phyloP scores from a whole-genome alignment of 2,329 filamentous ascomycete genomes.

The Zalaria sp. region DNA sequence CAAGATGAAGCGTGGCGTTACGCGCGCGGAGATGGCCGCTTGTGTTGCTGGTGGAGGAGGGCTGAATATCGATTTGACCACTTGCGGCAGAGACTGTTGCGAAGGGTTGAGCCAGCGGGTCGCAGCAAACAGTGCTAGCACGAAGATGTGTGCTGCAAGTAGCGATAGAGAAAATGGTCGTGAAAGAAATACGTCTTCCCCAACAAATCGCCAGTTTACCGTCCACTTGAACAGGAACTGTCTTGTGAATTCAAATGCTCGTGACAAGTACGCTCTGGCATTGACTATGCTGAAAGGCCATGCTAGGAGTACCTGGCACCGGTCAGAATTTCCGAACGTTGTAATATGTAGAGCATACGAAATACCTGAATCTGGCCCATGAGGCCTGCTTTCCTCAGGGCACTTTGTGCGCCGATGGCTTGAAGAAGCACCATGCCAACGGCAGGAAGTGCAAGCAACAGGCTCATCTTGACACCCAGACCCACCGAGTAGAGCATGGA shows the following conservation, averaged over 20 bases:
- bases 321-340: slow-evolving; percentile 5
- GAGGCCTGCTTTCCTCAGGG: slow-evolving; percentile 53
- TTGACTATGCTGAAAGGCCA: slow-evolving; percentile 57
- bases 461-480: slow-evolving; percentile 87
- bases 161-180: slow-evolving; percentile 53
- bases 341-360: neutral
- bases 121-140: slow-evolving; percentile 53
- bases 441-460: slow-evolving; percentile 71
- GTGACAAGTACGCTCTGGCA: slow-evolving; percentile 55
- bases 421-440: slow-evolving; percentile 65
- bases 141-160: slow-evolving; percentile 47
- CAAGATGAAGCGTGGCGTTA: slow-evolving; percentile 61
- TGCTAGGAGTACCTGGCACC: slow-evolving; percentile 36
- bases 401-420: slow-evolving; percentile 50
- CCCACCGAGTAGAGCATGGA: slow-evolving; percentile 62
- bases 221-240: slow-evolving; percentile 97
- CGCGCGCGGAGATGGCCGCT: slow-evolving; percentile 37
- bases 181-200: slow-evolving; percentile 66
- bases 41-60: slow-evolving; percentile 38
- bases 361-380: slow-evolving; percentile 67
- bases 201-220: slow-evolving; percentile 95
- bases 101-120: slow-evolving; percentile 62
- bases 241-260: slow-evolving; percentile 82
- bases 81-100: slow-evolving; percentile 36
- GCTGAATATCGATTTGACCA: slow-evolving; percentile 35